Conservation (phyloP, 208 protist genomes). For the Balamuthia mandrillaris region DNA sequence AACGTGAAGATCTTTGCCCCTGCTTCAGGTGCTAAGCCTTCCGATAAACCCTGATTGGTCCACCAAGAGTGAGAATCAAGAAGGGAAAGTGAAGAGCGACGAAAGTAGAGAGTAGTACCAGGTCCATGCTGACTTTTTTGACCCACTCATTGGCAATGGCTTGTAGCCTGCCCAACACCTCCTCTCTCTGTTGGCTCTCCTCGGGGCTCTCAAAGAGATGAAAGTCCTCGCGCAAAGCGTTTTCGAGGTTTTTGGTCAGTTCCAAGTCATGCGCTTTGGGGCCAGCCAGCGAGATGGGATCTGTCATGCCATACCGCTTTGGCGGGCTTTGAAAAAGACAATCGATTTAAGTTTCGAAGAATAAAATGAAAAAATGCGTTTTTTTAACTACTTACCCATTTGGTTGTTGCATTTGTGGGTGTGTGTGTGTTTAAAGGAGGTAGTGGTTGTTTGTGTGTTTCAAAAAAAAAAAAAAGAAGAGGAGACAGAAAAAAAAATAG, state of each 20-base stretch:
- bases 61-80: background rate
- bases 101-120: slow-evolving; percentile 36
- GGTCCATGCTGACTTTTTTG: slow-evolving; percentile 40
- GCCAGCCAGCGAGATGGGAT: slow-evolving; percentile 35
- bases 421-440: too few relatives aligned
- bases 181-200: slow-evolving; percentile 48
- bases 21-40: slow-evolving; percentile 78
- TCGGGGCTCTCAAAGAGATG: slow-evolving; percentile 56
- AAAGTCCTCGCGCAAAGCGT: slow-evolving; percentile 1
- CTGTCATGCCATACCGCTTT: slow-evolving; percentile 40
- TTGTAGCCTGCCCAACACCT: slow-evolving; percentile 60
- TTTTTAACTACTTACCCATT: too few relatives aligned
- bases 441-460: too few relatives aligned
- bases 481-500: too few relatives aligned
- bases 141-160: slow-evolving; percentile 62
- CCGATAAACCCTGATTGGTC: slow-evolving; percentile 65
- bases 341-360: too few relatives aligned
- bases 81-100: background rate
- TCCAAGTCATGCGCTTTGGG: slow-evolving; percentile 47
- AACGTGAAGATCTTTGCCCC: slow-evolving; percentile 93
- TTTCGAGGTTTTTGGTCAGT: slow-evolving; percentile 36
- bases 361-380: too few relatives aligned
- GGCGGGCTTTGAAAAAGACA: too few relatives aligned
- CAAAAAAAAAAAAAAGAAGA: too few relatives aligned
- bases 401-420: too few relatives aligned